Base-by-base conservation (phyloP, 2,329 filamentous ascomycete genomes). In the Fusarium pseudograminearum region DNA sequence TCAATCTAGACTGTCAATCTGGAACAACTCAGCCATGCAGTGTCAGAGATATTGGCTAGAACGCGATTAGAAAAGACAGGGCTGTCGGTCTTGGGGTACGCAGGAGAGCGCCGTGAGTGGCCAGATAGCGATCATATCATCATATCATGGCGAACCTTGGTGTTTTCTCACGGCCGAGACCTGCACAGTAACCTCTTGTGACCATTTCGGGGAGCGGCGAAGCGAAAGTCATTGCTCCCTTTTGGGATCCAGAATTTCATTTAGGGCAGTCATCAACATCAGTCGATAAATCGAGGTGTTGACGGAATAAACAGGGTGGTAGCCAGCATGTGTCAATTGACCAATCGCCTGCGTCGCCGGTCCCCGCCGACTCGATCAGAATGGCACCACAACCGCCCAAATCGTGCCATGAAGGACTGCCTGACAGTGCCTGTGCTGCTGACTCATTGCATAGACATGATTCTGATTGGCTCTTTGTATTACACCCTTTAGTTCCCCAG, bases 341-440 rank as follows among this genome's bases (percentile, higher is more conserved):
- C 73, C 73, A 75, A 75, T 75, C 69, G 73, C 44, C 51, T 54
- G 56, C 38, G 38, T 48, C 65, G 34, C 61, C 73, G 72, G 73
- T 69, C 69, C 60, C 73, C 71, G 71, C 73, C 73, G 72, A 65
- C 57, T 44, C 61, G 68, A 63, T 60, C 55, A 71, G 60, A 65
- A 75, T 75, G 47, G 73, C 73, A 75, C 73, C 72, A 75, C 71
- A 57, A 54, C 65, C 54, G 34, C 51, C 58, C 48, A 66, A 75
- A 75, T 75, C 73, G 72, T 68, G 60, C 69, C 73, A 75, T 67
- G 61, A 44, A 57, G 53, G 54, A 61, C 71, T 67, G 64, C 28
- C 11, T 30, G 53, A 33, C 55, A 56, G 64, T 57, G 50, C 41
- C 46, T 55, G 65, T 58, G 60, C 57, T 73, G 72, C 69, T 75